Conservation (phyloP, 768 basidiomycete genomes). For the Hericium alpestre region DNA sequence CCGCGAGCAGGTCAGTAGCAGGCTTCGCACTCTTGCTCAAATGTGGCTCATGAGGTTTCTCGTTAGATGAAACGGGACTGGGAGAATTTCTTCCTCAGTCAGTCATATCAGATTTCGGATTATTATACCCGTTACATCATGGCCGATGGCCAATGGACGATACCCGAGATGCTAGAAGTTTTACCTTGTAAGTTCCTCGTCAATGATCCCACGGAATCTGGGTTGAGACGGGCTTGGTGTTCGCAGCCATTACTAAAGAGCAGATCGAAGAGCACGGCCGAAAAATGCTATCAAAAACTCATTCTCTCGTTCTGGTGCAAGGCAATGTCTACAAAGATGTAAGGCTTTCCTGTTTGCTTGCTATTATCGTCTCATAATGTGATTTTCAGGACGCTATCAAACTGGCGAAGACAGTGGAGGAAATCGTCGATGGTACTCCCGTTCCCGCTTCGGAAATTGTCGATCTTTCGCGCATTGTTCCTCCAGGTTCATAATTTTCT, state of each 20-base stretch:
- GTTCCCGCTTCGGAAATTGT: background rate
- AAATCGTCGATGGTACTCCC: conserved; percentile 44
- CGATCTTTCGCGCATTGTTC: no score
- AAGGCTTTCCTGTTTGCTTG: conserved; percentile 16
- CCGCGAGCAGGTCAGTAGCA: conserved; percentile 64
- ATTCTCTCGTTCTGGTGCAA: conserved; percentile 62
- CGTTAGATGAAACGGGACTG: conserved; percentile 61
- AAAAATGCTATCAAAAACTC: conserved; percentile 50
- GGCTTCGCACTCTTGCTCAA: background rate
- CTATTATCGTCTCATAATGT: background rate
- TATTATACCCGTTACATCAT: conserved; percentile 66
- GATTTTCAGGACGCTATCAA: conserved; percentile 57
- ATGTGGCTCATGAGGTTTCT: background rate
- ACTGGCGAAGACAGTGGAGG: conserved; percentile 64
- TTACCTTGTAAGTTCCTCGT: conserved; percentile 50
- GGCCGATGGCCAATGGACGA: conserved; percentile 61
- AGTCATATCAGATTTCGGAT: conserved; percentile 72
- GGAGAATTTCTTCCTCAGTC: conserved; percentile 80
- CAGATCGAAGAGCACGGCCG: conserved; percentile 57
- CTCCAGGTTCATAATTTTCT: no score
- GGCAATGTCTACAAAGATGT: conserved; percentile 86
- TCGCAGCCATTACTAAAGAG: conserved; percentile 55
- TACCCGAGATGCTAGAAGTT: conserved; percentile 66
- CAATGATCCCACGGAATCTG: background rate
- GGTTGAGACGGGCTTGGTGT: background rate